Base-by-base conservation (phyloP, 768 basidiomycete species). In the Thelephora ganbajun region DNA sequence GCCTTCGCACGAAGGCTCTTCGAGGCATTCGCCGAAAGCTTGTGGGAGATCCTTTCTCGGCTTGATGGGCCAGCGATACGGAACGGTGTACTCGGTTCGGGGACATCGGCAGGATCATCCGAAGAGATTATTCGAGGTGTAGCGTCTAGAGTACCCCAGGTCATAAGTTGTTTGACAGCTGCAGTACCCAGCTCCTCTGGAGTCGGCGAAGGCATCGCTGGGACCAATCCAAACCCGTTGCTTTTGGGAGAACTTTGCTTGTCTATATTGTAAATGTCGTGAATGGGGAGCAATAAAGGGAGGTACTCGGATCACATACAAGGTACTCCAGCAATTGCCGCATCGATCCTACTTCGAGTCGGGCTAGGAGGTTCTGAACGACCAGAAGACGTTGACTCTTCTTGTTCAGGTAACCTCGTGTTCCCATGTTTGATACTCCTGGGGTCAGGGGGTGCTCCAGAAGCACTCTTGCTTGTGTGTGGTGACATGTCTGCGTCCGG, bases 111-210 rank as follows among this genome's bases (percentile, higher is more conserved):
- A 3, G 72, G 66, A 54, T 83, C 75, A 33, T 79, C 73, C 9
- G 72, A 65, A 52, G 78, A 76, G 53, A 98, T 74, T 4, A 96
- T 73, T 46, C 94, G 81, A 2, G 96, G 96, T 7, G 96, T 98
- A 13, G 87, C 83, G 53, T 82, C 79, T 19, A 98, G 70, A 11
- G 90, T 92, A 1, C 96, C 96, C 91, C 90, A 93, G 11, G 96
- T 99, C 84, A 98, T 91, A 13, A 99, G 75, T 54, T 97, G 83
- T 57, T 91, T 90, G 45, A 98, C 72, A 1, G 88, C 85, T 4
- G 71, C 67, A 1, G 91, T 77, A 0, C 87, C 88, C 42, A 97
- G 74, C 56, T 87, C 71, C 5, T 79, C 73, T 0, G 91, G 81
- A 6, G 84, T 86, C 1, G 92, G 92, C 0, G 92, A 89, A 2